Evolutionary conservation across 73 alveolate species (phyloP).

Genomic region (Blepharisma japonicum): DNA sequence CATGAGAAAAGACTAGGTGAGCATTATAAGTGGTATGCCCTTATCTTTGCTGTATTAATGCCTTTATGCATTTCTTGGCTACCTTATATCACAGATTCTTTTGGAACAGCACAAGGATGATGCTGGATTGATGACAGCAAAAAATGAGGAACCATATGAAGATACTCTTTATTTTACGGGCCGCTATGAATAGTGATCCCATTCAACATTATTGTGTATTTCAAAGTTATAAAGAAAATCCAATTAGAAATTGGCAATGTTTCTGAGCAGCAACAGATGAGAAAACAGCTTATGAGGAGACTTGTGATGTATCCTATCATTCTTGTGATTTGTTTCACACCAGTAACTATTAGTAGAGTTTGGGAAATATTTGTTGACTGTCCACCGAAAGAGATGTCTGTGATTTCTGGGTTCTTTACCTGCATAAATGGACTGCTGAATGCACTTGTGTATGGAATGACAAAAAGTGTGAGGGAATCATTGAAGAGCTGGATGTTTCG

Average conservation of each 20-base stretch:
- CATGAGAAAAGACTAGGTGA: neutral
- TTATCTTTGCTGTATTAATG: neutral
- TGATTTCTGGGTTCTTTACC: neutral
- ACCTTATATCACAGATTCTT: neutral
- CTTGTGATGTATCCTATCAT: neutral
- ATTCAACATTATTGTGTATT: neutral
- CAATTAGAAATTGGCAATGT: neutral
- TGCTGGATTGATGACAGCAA: neutral
- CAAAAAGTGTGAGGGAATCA: neutral
- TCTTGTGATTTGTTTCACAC: neutral
- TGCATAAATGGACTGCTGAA: constrained; percentile 5
- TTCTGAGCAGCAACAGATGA: neutral
- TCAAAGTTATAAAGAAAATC: neutral
- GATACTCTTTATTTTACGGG: neutral
- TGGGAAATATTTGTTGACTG: neutral
- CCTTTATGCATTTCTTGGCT: neutral
- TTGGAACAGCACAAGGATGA: constrained; percentile 7
- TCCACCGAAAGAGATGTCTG: too few species aligned
- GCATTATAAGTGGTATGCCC: too few species aligned
- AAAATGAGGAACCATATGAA: too few species aligned
- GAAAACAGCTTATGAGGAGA: neutral
- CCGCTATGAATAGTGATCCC: neutral
- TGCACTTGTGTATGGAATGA: constrained; percentile 7
- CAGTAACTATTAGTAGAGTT: constrained; percentile 1
- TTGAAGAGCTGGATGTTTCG: neutral